Conservation (phyloP, 2,329 filamentous ascomycete species). For the Trichophyton rubrum region DNA sequence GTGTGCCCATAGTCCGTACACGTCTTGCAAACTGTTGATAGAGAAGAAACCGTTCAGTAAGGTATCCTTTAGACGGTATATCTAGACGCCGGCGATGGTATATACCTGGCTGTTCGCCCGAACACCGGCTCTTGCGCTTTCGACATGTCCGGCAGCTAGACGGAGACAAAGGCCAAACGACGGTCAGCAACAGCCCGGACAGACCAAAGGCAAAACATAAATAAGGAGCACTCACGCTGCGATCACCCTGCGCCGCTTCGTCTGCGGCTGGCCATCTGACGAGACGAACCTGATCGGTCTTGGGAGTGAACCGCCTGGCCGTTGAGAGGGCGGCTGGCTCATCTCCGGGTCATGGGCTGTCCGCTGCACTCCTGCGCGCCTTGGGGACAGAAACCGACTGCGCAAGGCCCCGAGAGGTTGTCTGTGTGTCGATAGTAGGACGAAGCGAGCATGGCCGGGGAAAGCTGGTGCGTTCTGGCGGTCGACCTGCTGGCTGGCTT, state of each 20-base stretch:
- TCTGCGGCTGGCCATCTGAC: conserved; percentile 67
- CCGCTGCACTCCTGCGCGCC: conserved; percentile 15
- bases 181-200: neutral
- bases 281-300: conserved; percentile 63
- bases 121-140: conserved; percentile 63
- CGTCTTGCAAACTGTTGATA: conserved; percentile 47
- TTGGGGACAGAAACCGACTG: conserved; percentile 17
- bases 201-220: conserved; percentile 3
- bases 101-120: conserved; percentile 53
- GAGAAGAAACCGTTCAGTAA: neutral
- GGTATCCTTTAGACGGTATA: too few relatives aligned
- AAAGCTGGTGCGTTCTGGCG: neutral
- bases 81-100: neutral
- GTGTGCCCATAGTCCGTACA: conserved; percentile 58
- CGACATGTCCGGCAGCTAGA: conserved; percentile 58
- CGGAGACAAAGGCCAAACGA: too few relatives aligned
- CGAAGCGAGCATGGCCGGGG: neutral
- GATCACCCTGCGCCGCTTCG: conserved; percentile 65
- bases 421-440: neutral
- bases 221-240: conserved; percentile 50
- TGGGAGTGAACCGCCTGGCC: conserved; percentile 13
- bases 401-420: conserved; percentile 27
- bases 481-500: neutral
- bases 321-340: conserved; percentile 17
- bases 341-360: conserved; percentile 25